phyloP scores from a whole-genome alignment of 352 stramenopile genomes.

The Aphanomyces stellatus region DNA sequence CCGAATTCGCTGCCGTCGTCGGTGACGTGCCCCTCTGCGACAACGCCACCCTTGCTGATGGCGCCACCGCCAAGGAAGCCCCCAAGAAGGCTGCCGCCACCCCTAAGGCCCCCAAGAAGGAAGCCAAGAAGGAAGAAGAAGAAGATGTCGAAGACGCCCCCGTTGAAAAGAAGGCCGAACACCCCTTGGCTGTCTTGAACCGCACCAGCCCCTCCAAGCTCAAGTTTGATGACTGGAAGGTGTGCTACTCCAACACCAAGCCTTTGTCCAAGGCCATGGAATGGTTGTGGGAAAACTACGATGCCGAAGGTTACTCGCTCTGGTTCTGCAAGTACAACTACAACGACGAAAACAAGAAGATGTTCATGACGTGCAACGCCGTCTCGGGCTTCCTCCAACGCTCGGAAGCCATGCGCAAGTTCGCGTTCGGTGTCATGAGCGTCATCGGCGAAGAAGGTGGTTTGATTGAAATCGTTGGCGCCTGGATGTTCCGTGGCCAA shows the following conservation, averaged over 20 bases:
- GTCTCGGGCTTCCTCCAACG: constrained; percentile 89
- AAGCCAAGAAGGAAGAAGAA: constrained; percentile 25
- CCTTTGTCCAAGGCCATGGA: constrained; percentile 79
- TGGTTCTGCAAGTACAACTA: constrained; percentile 92
- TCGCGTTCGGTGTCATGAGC: constrained; percentile 85
- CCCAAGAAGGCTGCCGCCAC: constrained; percentile 41
- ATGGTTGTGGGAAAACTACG: constrained; percentile 86
- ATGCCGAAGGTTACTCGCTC: constrained; percentile 83
- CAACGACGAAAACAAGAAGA: constrained; percentile 88
- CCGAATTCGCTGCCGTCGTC: constrained; percentile 87
- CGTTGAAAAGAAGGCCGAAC: constrained; percentile 72
- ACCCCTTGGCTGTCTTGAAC: constrained; percentile 84
- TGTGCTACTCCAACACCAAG: constrained; percentile 87
- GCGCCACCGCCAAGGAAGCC: constrained; percentile 37
- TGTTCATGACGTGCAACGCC: constrained; percentile 92
- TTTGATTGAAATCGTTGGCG: constrained; percentile 83
- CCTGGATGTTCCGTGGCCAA: constrained; percentile 87
- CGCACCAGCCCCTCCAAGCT: constrained; percentile 71
- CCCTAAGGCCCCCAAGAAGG: constrained; percentile 32
- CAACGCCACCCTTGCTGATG: constrained; percentile 54
- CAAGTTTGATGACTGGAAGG: constrained; percentile 87
- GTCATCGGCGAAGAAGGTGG: constrained; percentile 50
- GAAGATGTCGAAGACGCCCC: constrained; percentile 28
- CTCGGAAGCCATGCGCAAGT: constrained; percentile 88
- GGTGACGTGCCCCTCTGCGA: constrained; percentile 84